A percentile compares a stretch with the other conserved stretches of the same genome.
These are phyloP conservation scores for Chytriomyces confervae DNA, from an alignment of 192 early-diverging fungal genomes.

Conservation along the genomic window DNA sequence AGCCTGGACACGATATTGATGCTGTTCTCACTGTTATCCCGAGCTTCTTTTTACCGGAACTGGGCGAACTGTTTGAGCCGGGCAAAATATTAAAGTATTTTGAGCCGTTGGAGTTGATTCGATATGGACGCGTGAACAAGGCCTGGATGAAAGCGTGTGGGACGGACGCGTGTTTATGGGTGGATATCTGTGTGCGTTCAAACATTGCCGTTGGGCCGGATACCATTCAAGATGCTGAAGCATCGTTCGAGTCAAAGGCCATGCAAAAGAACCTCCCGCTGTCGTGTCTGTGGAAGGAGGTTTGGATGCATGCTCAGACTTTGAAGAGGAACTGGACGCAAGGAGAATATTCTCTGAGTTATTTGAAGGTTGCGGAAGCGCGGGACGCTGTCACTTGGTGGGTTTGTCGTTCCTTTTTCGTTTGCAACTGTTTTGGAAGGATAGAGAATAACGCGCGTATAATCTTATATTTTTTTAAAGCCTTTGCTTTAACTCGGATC, in stretches of 20 bases:
- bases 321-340: slow-evolving; percentile 28
- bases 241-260: background rate
- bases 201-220: slow-evolving; percentile 6
- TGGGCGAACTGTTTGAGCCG: background rate
- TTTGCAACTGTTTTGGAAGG: background rate
- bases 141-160: slow-evolving; percentile 14
- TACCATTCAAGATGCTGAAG: background rate
- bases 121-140: background rate
- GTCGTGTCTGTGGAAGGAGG: slow-evolving; percentile 38
- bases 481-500: slow-evolving; percentile 41
- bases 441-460: background rate
- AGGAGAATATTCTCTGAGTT: slow-evolving; percentile 16
- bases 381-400: slow-evolving; percentile 43
- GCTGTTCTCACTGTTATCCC: background rate
- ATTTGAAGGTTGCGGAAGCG: slow-evolving; percentile 33
- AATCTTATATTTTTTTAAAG: slow-evolving; percentile 14
- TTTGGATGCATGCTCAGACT: slow-evolving; percentile 23
- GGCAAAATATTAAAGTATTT: background rate
- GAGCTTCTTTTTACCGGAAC: background rate
- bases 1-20: background rate
- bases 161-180: background rate
- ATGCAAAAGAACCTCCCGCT: background rate
- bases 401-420: background rate
- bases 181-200: slow-evolving; percentile 1
- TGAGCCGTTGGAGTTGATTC: slow-evolving; percentile 12